Base-by-base conservation (phyloP, 495 filamentous ascomycete species). In the Aspergillus sclerotioniger region DNA sequence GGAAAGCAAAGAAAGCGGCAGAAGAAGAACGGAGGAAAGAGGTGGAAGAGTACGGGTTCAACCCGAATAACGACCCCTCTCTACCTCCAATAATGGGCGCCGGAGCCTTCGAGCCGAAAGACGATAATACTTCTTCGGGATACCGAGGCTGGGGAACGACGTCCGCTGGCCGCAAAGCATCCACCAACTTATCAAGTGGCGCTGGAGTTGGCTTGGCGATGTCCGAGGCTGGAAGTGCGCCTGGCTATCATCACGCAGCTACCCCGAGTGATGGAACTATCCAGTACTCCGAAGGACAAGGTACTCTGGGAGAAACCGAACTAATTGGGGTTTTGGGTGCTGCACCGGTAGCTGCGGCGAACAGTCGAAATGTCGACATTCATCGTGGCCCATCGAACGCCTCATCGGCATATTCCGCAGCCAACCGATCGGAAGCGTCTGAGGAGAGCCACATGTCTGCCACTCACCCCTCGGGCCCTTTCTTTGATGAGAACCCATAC, bases 91-190 rank as follows among this genome's bases (percentile, higher is more conserved):
- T 90, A n/a, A 75, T 73, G 25, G 70, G 68, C 28, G 82, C 72
- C 46, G 80, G 75, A 48, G 76, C 72, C 6, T 82, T 79, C 57
- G 69, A 75, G 6, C 71, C 77, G 46, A 90, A 86, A 64, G 87
- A 92, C 65, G 88, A 90, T 55, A 83, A 25, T 5, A 25, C 25
- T 25, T 25, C 75, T 25, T 78, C 84, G 8, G 94, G 94, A 29
- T 98, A 98, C 70, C 82, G 94, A 66, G 94, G 94, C 58, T 98
- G 94, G 94, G 94, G 94, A 33, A 89, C 90, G n/a, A 85, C 85
- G 15, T 90, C 89, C n/a, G 84, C 86, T 32, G 84, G 82, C 17
- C 82, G 92, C 39, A 96, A 97, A 67, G 81, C 87, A 8, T 96
- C 91, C 9, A 96, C 90, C 33, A 95, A 92, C 39, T 79, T 96